phyloP scores from a whole-genome alignment of 1,284 basidiomycete species.

The Naganishia albida region DNA sequence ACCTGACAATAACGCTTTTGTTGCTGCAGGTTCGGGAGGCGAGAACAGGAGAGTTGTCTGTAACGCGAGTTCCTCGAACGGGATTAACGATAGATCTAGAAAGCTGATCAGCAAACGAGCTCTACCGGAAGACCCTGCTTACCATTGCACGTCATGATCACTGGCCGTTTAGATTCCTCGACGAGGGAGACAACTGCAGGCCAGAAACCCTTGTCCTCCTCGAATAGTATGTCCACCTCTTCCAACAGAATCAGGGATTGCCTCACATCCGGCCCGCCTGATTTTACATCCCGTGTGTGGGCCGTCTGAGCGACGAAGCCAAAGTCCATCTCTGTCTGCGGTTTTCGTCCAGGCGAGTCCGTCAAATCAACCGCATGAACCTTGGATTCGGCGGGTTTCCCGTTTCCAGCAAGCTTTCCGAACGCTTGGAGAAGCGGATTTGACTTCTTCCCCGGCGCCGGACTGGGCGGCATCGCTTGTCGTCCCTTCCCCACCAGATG shows the following conservation, averaged over 20 bases:
- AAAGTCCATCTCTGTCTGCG: conserved; percentile 14
- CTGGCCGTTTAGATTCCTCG: conserved; percentile 75
- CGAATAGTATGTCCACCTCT: conserved; percentile 91
- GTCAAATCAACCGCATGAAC: conserved; percentile 13
- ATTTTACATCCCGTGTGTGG: not conserved
- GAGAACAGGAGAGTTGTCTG: conserved; percentile 71
- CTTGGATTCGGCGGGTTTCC: not conserved
- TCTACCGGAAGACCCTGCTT: conserved; percentile 45
- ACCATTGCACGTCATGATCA: conserved; percentile 93
- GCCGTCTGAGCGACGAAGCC: conserved; percentile 25
- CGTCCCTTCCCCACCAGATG: conserved; percentile 64
- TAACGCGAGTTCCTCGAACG: conserved; percentile 70
- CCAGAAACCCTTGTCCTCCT: conserved; percentile 92
- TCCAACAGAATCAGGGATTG: conserved; percentile 95
- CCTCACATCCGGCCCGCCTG: conserved; percentile 50
- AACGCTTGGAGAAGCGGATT: conserved; percentile 27
- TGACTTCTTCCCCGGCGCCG: conserved; percentile 19
- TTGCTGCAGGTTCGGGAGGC: conserved; percentile 57
- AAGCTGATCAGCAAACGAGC: conserved; percentile 34
- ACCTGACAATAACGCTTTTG: conserved; percentile 12
- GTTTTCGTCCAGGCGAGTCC: conserved; percentile 5
- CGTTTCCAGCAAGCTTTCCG: conserved; percentile 6
- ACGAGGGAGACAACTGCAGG: conserved; percentile 76
- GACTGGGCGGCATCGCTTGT: conserved; percentile 26
- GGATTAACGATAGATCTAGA: conserved; percentile 71